Evolutionary conservation across 129 eudicot genomes (phyloP).

Genomic region (Flaveria robusta): DNA sequence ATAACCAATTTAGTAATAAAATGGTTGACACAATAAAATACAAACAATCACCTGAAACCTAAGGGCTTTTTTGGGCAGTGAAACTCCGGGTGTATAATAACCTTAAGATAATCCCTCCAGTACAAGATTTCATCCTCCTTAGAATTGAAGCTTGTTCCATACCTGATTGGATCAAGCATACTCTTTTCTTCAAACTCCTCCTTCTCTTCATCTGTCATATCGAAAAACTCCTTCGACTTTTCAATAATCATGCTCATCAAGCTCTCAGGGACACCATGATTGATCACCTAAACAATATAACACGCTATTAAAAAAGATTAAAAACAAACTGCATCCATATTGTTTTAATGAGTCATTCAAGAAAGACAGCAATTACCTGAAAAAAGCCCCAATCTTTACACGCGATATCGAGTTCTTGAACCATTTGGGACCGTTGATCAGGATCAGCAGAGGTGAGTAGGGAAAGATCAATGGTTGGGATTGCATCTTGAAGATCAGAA

Average conservation of each 20-base stretch:
- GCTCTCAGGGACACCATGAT: slow-evolving; percentile 64
- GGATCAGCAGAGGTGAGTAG: slow-evolving; percentile 42
- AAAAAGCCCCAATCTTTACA: slow-evolving; percentile 80
- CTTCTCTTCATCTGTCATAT: slow-evolving; percentile 61
- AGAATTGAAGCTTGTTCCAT: slow-evolving; percentile 54
- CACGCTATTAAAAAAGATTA: background rate
- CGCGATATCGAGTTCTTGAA: slow-evolving; percentile 54
- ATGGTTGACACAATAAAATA: background rate
- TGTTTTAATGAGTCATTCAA: background rate
- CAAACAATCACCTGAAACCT: slow-evolving; percentile 43
- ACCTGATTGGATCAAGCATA: slow-evolving; percentile 57
- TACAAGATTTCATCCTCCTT: slow-evolving; percentile 41
- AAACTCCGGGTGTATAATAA: slow-evolving; percentile 62
- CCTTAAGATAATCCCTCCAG: slow-evolving; percentile 74
- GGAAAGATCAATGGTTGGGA: slow-evolving; percentile 65
- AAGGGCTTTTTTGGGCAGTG: slow-evolving; percentile 58
- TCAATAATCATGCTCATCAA: slow-evolving; percentile 43
- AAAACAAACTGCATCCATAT: background rate
- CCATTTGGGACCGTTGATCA: slow-evolving; percentile 46
- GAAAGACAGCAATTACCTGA: slow-evolving; percentile 29
- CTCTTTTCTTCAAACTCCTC: slow-evolving; percentile 41
- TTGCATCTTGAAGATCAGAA: slow-evolving; percentile 36
- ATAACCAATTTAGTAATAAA: too few relatives aligned
- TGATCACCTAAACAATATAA: slow-evolving; percentile 48
- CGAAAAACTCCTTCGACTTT: slow-evolving; percentile 43